Percentiles rank a stretch among this genome's conserved stretches.
Conservation (phyloP, 140 eudicot genomes). For the Cichorium intybus region DNA sequence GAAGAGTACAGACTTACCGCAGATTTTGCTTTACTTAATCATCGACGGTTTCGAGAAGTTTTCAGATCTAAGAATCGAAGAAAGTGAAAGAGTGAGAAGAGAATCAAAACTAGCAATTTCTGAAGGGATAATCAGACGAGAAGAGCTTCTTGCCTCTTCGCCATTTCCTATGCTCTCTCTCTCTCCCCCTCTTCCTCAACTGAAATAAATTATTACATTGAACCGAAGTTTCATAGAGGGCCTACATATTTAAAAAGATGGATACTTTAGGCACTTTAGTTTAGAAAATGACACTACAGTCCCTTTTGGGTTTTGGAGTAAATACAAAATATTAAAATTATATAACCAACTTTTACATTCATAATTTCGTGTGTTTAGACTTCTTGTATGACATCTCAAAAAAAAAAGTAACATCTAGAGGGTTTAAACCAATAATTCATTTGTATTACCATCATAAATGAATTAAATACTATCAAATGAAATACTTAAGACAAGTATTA, state of each 20-base stretch:
- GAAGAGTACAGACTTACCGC: constrained; percentile 30
- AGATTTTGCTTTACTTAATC: constrained; percentile 18
- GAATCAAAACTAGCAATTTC: constrained; percentile 9
- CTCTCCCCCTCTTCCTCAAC: constrained; percentile 25
- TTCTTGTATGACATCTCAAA: too few species aligned
- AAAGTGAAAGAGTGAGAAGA: constrained; percentile 27
- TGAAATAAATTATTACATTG: constrained; percentile 30
- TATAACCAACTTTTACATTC: too few species aligned
- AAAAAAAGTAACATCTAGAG: neutral
- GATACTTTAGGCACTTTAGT: neutral
- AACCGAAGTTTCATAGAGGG: constrained; percentile 1
- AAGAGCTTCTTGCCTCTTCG: constrained; percentile 44
- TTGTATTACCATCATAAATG: neutral
- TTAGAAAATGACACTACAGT: neutral
- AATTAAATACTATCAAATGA: neutral
- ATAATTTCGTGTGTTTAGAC: neutral
- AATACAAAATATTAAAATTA: too few species aligned
- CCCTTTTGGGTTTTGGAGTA: constrained; percentile 6
- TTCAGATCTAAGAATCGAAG: constrained; percentile 23
- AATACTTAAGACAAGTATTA: neutral
- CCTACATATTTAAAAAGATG: neutral
- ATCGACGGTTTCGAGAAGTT: constrained; percentile 18
- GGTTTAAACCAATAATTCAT: neutral
- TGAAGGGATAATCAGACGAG: constrained; percentile 23
- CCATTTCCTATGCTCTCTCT: constrained; percentile 62